Percentiles rank a stretch among this genome's conserved stretches.
phyloP scores from a whole-genome alignment of 345 rosid species.

The Lepidium sativum region DNA sequence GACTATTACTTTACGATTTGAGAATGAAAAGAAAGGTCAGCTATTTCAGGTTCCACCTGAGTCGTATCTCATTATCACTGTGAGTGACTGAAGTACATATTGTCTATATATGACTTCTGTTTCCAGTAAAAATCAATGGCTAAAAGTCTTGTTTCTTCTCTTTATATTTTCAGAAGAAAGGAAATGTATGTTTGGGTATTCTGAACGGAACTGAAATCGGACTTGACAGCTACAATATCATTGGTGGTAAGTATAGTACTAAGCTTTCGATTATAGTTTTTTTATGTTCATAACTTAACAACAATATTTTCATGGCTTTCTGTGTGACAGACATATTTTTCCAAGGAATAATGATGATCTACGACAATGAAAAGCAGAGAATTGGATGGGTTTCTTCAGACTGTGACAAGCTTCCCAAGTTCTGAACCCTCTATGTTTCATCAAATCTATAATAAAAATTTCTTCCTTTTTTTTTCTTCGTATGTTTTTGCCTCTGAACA shows the following conservation, averaged over 20 bases:
- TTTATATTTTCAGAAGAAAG: constrained; percentile 34
- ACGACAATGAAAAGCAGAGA: constrained; percentile 66
- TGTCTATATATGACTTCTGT: background rate
- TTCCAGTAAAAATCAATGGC: background rate
- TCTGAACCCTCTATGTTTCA: constrained; percentile 30
- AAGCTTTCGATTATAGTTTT: background rate
- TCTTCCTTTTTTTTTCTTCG: constrained; percentile 15
- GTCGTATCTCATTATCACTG: constrained; percentile 69
- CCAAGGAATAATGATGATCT: constrained; percentile 59
- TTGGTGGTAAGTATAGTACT: constrained; percentile 51
- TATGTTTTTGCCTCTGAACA: background rate
- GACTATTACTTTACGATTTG: constrained; percentile 46
- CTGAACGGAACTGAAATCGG: constrained; percentile 56
- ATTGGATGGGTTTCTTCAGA: constrained; percentile 62
- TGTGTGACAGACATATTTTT: constrained; percentile 41
- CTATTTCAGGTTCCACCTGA: constrained; percentile 53
- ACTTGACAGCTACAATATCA: constrained; percentile 36
- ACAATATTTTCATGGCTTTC: constrained; percentile 2
- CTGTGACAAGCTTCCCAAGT: constrained; percentile 57
- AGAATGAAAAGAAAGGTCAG: constrained; percentile 37
- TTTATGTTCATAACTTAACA: background rate
- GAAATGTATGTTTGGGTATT: constrained; percentile 85
- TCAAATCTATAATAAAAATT: background rate
- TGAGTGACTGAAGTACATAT: constrained; percentile 24
- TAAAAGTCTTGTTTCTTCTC: constrained; percentile 3